Percentiles rank a stretch among this genome's conserved stretches.
Evolutionary conservation across 192 early-diverging fungal genomes (phyloP).

Genomic region (Coemansia sp.): DNA sequence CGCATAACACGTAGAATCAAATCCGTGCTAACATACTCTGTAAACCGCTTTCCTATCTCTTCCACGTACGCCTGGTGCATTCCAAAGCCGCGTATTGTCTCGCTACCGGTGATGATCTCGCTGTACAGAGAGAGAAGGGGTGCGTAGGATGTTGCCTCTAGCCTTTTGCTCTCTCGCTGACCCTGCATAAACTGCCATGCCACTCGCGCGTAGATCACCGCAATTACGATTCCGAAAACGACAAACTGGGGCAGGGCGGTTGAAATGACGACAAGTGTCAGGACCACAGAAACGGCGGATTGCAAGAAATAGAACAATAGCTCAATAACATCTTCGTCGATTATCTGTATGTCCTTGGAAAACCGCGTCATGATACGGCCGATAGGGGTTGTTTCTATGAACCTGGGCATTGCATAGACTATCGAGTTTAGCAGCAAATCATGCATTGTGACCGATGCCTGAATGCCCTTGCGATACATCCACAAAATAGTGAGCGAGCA

Average conservation of each 20-base stretch:
- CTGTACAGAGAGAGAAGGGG: no score
- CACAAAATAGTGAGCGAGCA: constrained; percentile 17
- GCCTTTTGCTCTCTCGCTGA: constrained; percentile 80
- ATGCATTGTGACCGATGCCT: constrained; percentile 58
- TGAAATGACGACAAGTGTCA: constrained; percentile 61
- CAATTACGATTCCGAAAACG: constrained; percentile 60
- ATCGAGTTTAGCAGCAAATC: constrained; percentile 52
- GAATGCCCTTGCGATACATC: constrained; percentile 23
- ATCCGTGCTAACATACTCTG: constrained; percentile 77
- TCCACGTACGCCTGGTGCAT: constrained; percentile 66
- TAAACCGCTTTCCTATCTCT: constrained; percentile 57
- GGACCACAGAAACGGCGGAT: constrained; percentile 18
- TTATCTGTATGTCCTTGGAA: no score
- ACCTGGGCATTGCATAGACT: no score
- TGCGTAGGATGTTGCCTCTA: constrained; percentile 14
- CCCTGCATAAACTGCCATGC: constrained; percentile 67
- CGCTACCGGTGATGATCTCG: constrained; percentile 55
- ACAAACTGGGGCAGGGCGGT: constrained; percentile 70
- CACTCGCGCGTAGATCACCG: constrained; percentile 61
- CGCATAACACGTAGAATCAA: constrained; percentile 77
- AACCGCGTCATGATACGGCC: no score
- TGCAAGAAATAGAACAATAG: no score
- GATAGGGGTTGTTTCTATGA: no score
- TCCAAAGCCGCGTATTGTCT: constrained; percentile 77
- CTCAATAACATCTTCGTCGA: no score